Base-by-base conservation (phyloP, 2,329 filamentous ascomycete genomes). In the Colletotrichum chrysophilum region DNA sequence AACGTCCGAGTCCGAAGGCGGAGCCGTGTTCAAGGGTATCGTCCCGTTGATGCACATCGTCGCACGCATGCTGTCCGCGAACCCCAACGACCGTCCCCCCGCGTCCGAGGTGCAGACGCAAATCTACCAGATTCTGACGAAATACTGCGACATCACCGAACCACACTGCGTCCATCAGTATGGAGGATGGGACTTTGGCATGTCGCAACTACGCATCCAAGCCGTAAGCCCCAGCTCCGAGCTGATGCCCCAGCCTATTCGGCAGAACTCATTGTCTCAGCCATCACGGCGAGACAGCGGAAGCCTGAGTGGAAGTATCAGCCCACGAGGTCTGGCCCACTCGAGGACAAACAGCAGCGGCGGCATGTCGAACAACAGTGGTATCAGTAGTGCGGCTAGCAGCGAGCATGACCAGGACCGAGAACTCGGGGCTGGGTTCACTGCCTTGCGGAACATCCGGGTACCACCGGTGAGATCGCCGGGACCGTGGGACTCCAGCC, bases 141-240 rank as follows among this genome's bases (percentile, higher is more conserved):
- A 88, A 76, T 79, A 83, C 60, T 89, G 88, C 77, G 83, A 82
- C 28, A 87, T 90, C 61, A 71, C 81, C 7, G 88, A 90, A 80
- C 89, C 89, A 66, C 89, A 91, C 78, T 91, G 89, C 80, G 87
- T 89, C n/a, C 87, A 89, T 71, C 84, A 87, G 75, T 89, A 89
- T 75, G 83, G 82, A 14, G 82, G 80, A 56, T 79, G 84, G 48
- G 82, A 81, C 30, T 82, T 85, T 62, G 80, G 80, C 24, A 80
- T 82, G 56, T 77, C 78, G 62, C 77, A 81, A 70, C 62, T 81
- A 69, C 76, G 77, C 28, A 75, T 78, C 24, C 69, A 78, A 24
- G 21, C 71, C 10, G 66, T 75, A 48, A 70, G 67, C 26, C 75
- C 75, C 28, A 71, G 70, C 24, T 66, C 38, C 48, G 74, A 77